Evolutionary conservation across 192 early-diverging fungal genomes (phyloP).

Genomic region (Mortierella hygrophila): DNA sequence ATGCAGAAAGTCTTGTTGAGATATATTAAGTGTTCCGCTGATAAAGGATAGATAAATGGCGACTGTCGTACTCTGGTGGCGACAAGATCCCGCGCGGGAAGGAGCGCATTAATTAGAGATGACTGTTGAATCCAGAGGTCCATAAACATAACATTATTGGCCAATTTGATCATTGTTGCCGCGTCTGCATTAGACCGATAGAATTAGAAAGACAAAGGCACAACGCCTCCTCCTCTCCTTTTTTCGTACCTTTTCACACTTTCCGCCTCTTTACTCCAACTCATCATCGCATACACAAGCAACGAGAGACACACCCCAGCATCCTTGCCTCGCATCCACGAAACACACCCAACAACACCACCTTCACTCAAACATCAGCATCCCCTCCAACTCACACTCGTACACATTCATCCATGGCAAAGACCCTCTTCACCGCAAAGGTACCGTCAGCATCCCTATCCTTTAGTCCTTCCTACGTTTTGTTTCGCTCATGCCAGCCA

Average conservation of each 20-base stretch:
- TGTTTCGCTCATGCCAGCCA: neutral
- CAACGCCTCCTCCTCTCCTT: too few species aligned
- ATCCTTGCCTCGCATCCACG: neutral
- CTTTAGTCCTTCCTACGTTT: neutral
- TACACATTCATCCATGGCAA: conserved; percentile 7
- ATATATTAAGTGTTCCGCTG: too few species aligned
- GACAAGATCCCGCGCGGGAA: too few species aligned
- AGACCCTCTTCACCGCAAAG: conserved; percentile 18
- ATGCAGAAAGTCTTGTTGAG: too few species aligned
- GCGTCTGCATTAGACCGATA: too few species aligned
- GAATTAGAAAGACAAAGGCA: too few species aligned
- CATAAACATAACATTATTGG: neutral
- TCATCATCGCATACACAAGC: neutral
- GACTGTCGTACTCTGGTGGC: too few species aligned
- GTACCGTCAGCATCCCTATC: neutral
- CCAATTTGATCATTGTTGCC: neutral
- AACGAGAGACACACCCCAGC: neutral
- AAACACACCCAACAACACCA: neutral
- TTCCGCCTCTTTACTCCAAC: neutral
- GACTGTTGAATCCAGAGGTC: neutral
- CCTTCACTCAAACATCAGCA: neutral
- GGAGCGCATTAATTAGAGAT: too few species aligned
- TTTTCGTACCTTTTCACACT: neutral
- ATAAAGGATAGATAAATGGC: too few species aligned
- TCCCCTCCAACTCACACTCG: neutral